phyloP scores from a whole-genome alignment of 2,329 filamentous ascomycete genomes.

The Xylariaceae sp. region DNA sequence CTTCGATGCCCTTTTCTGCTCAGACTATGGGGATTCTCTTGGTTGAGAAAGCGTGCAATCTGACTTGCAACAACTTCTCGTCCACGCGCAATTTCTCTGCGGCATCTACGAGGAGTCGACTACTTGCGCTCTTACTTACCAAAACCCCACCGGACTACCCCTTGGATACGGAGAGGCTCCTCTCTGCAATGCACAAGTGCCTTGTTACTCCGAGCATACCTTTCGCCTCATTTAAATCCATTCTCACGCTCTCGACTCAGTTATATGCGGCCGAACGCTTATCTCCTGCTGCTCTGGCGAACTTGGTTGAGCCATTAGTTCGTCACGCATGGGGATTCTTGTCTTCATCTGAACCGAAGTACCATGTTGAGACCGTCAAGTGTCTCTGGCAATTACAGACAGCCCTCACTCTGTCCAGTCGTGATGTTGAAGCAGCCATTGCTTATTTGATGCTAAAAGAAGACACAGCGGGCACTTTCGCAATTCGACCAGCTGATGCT shows the following conservation, averaged over 20 bases:
- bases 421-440: slow-evolving; percentile 74
- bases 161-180: slow-evolving; percentile 40
- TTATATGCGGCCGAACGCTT: slow-evolving; percentile 49
- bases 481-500: slow-evolving; percentile 46
- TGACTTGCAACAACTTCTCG: slow-evolving; percentile 41
- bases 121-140: slow-evolving; percentile 50
- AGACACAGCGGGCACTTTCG: slow-evolving; percentile 39
- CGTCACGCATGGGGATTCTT: slow-evolving; percentile 71
- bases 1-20: slow-evolving; percentile 50
- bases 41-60: slow-evolving; percentile 49
- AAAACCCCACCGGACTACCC: slow-evolving; percentile 40
- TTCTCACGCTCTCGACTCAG: slow-evolving; percentile 50
- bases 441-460: slow-evolving; percentile 57
- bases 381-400: slow-evolving; percentile 80
- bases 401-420: slow-evolving; percentile 56
- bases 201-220: slow-evolving; percentile 33
- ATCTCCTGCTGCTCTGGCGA: slow-evolving; percentile 43
- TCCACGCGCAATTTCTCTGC: slow-evolving; percentile 35
- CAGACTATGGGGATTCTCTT: slow-evolving; percentile 53
- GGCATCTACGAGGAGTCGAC: slow-evolving; percentile 49
- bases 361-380: slow-evolving; percentile 86
- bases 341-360: slow-evolving; percentile 77
- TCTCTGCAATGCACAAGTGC: slow-evolving; percentile 43
- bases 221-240: slow-evolving; percentile 51
- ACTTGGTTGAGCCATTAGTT: slow-evolving; percentile 61